Evolutionary conservation across 345 rosid species (phyloP).

Genomic region (Dovyalis caffra): DNA sequence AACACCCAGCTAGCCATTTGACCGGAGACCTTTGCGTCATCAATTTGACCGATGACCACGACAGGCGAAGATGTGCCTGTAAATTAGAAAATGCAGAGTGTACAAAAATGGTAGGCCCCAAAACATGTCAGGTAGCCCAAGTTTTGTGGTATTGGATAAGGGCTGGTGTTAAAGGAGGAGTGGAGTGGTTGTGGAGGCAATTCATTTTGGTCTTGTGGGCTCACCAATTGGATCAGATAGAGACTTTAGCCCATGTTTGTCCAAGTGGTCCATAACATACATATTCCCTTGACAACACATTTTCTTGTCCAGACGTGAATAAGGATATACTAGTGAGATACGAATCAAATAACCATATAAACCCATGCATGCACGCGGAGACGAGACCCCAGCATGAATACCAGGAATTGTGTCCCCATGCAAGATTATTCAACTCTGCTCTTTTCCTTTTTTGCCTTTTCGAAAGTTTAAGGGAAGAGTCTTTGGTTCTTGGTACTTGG

Average conservation of each 20-base stretch:
- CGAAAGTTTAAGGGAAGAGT: neutral
- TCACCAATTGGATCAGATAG: neutral
- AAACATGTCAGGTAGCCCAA: neutral
- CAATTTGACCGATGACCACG: neutral
- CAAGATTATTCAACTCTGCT: neutral
- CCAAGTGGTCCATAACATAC: constrained; percentile 1
- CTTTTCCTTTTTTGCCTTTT: neutral
- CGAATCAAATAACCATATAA: neutral
- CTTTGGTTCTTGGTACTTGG: neutral
- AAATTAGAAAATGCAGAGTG: neutral
- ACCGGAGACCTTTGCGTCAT: neutral
- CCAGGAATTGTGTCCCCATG: neutral
- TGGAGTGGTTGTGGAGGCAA: too few relatives aligned
- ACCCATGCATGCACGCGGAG: constrained; percentile 21
- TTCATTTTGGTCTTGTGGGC: neutral
- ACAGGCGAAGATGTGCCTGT: neutral
- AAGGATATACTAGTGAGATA: neutral
- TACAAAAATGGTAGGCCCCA: neutral
- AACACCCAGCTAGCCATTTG: neutral
- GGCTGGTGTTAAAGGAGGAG: too few relatives aligned
- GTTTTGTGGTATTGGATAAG: too few relatives aligned
- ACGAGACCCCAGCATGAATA: neutral
- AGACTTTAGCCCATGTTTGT: neutral
- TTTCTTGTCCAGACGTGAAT: neutral
- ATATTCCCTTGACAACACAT: neutral